phyloP scores from a whole-genome alignment of 768 basidiomycete species.

The Trametes maxima region DNA sequence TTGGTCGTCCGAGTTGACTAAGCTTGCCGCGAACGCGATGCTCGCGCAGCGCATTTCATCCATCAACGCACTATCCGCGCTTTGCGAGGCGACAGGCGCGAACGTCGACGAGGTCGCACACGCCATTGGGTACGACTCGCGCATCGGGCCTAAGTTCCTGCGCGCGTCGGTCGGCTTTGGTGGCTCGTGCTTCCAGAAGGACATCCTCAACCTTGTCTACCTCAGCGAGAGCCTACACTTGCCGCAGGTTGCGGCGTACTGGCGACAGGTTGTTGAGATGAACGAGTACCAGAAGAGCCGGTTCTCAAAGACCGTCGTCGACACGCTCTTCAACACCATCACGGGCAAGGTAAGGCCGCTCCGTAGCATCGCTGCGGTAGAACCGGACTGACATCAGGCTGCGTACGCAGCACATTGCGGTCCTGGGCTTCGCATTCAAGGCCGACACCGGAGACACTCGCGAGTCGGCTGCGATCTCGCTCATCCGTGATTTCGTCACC shows the following conservation, averaged over 20 bases:
- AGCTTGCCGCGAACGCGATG: slow-evolving; percentile 99
- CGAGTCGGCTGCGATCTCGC: slow-evolving; percentile 93
- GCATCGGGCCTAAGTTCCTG: slow-evolving; percentile 94
- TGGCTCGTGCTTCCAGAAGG: slow-evolving; percentile 99
- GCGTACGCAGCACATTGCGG: slow-evolving; percentile 74
- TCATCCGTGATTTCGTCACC: slow-evolving; percentile 90
- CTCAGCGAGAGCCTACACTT: slow-evolving; percentile 92
- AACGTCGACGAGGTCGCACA: slow-evolving; percentile 97
- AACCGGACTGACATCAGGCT: not conserved
- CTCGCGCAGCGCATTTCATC: slow-evolving; percentile 99
- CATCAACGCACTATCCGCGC: slow-evolving; percentile 96
- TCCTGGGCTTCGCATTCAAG: slow-evolving; percentile 99
- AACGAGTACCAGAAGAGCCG: slow-evolving; percentile 98
- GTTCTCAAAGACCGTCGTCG: slow-evolving; percentile 95
- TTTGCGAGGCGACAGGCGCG: slow-evolving; percentile 98
- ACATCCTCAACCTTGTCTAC: slow-evolving; percentile 98
- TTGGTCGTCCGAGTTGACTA: slow-evolving; percentile 98
- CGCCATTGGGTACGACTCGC: slow-evolving; percentile 91
- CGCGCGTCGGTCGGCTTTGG: slow-evolving; percentile 96
- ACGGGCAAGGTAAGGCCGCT: slow-evolving; percentile 73
- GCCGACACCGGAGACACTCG: slow-evolving; percentile 99
- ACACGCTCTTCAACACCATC: slow-evolving; percentile 98
- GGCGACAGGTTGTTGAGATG: slow-evolving; percentile 96
- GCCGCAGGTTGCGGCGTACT: slow-evolving; percentile 96
- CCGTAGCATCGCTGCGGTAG: no score